These are phyloP conservation scores for Orbilia blumenaviensis DNA, from an alignment of 2,329 filamentous ascomycete genomes.

Conservation along the genomic window DNA sequence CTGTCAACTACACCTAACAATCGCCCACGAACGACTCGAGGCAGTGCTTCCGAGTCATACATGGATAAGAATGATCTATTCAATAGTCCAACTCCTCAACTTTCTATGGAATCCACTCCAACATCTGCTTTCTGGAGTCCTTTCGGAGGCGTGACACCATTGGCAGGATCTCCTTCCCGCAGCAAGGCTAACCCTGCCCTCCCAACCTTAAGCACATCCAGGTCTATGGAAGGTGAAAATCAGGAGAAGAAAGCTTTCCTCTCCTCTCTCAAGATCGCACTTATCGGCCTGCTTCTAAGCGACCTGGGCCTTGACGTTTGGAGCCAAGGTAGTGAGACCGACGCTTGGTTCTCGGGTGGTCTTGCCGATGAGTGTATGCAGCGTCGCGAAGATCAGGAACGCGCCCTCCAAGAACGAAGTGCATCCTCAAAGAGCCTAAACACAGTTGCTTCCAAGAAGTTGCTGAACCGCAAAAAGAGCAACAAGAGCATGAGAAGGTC, in stretches of 20 bases:
- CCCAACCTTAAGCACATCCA: constrained; percentile 66
- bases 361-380: constrained; percentile 74
- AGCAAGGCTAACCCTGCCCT: constrained; percentile 28
- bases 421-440: constrained; percentile 60
- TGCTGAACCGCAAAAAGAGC: constrained; percentile 67
- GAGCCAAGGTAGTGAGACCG: constrained; percentile 89
- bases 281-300: constrained; percentile 85
- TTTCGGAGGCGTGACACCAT: constrained; percentile 73
- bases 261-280: constrained; percentile 76
- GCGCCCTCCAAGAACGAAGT: constrained; percentile 62
- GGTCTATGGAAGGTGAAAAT: constrained; percentile 66
- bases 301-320: constrained; percentile 89
- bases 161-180: constrained; percentile 60
- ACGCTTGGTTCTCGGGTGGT: constrained; percentile 78
- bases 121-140: constrained; percentile 65
- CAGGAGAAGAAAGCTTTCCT: constrained; percentile 83
- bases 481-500: constrained; percentile 70
- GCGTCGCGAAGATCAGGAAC: constrained; percentile 68
- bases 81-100: constrained; percentile 75
- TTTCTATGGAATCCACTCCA: constrained; percentile 76
- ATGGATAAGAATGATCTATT: constrained; percentile 67
- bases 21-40: constrained; percentile 31
- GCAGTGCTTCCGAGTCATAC: constrained; percentile 59
- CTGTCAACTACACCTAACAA: constrained; percentile 58
- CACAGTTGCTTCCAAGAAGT: constrained; percentile 68